These are phyloP conservation scores for Annona cherimola DNA, from an alignment of 164 flowering plant species.

Conservation along the genomic window DNA sequence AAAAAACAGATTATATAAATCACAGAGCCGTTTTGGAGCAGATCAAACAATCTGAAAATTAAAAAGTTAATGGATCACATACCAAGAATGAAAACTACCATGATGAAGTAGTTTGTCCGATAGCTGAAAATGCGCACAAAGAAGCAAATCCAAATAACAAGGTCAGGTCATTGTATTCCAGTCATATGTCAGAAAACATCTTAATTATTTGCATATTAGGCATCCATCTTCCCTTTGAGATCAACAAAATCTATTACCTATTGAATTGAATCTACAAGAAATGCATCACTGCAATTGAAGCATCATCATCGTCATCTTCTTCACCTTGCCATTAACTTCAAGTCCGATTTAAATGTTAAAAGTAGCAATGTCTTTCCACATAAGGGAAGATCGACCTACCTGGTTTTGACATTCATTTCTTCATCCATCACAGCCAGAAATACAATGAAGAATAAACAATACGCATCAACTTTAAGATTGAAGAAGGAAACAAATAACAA, in stretches of 20 bases:
- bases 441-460: too few relatives aligned
- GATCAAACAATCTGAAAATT: background rate
- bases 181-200: too few relatives aligned
- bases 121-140: slow-evolving; percentile 55
- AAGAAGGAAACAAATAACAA: too few relatives aligned
- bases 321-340: background rate
- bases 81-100: slow-evolving; percentile 79
- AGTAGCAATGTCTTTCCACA: background rate
- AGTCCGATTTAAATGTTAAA: background rate
- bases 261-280: background rate
- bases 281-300: background rate
- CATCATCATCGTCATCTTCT: background rate
- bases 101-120: slow-evolving; percentile 77
- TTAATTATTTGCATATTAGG: too few relatives aligned
- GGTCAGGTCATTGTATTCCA: background rate
- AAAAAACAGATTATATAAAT: background rate
- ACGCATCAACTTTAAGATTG: too few relatives aligned
- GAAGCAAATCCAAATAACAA: background rate
- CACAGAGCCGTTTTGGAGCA: background rate
- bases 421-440: too few relatives aligned
- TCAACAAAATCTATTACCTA: background rate
- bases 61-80: slow-evolving; percentile 4
- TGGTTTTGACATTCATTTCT: too few relatives aligned
- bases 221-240: background rate
- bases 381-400: too few relatives aligned